A percentile compares a stretch with the other conserved stretches of the same genome.
These are phyloP conservation scores for Salvia rosmarinus DNA, from an alignment of 257 asterid genomes.

Conservation along the genomic window DNA sequence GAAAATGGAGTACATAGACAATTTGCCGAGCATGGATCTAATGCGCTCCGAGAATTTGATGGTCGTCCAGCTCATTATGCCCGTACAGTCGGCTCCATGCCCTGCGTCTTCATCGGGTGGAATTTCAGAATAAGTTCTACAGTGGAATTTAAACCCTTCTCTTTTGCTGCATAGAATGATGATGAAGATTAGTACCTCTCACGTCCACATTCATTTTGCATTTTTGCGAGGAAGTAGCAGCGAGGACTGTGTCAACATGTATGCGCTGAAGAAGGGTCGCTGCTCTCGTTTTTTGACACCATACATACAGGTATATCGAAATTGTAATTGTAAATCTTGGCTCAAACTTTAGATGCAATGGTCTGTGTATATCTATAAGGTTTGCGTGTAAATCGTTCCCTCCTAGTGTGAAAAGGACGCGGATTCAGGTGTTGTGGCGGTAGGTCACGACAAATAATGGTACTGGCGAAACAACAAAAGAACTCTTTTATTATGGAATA, in stretches of 20 bases:
- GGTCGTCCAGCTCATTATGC: slow-evolving; percentile 86
- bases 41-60: slow-evolving; percentile 99
- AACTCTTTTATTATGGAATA: no score
- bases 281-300: slow-evolving; percentile 34
- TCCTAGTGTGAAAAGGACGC: slow-evolving; percentile 25
- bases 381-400: slow-evolving; percentile 34
- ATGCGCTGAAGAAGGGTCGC: slow-evolving; percentile 25
- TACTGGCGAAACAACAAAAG: no score
- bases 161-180: slow-evolving; percentile 66
- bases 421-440: slow-evolving; percentile 40
- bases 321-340: slow-evolving; percentile 39
- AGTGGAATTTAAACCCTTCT: slow-evolving; percentile 81
- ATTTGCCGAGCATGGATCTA: slow-evolving; percentile 90
- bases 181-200: slow-evolving; percentile 49
- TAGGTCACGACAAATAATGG: no score
- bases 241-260: slow-evolving; percentile 28
- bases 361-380: slow-evolving; percentile 31
- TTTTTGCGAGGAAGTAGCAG: slow-evolving; percentile 34
- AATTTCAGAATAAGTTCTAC: slow-evolving; percentile 86
- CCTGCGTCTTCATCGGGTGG: slow-evolving; percentile 96
- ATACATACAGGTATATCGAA: slow-evolving; percentile 26
- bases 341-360: slow-evolving; percentile 32
- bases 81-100: slow-evolving; percentile 97
- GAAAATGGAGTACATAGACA: slow-evolving; percentile 76
- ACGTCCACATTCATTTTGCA: slow-evolving; percentile 12